These are phyloP conservation scores for Cryptococcus sp. DNA, from an alignment of 1,284 basidiomycete genomes.

Conservation along the genomic window DNA sequence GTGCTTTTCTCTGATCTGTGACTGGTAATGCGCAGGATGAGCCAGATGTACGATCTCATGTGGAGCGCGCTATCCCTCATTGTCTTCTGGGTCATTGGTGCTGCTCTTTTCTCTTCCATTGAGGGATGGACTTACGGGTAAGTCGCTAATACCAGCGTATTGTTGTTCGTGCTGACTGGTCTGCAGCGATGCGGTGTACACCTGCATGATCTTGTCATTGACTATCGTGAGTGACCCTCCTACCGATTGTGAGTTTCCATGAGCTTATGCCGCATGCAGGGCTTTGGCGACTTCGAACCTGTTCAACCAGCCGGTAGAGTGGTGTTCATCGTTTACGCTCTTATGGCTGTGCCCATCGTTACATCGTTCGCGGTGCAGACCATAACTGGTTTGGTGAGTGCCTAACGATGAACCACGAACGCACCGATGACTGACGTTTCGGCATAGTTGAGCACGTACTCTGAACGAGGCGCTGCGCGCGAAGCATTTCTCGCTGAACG, in stretches of 20 bases:
- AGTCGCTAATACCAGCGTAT: slow-evolving; percentile 15
- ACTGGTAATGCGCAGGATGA: slow-evolving; percentile 27
- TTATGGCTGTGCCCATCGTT: slow-evolving; percentile 56
- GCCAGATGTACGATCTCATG: slow-evolving; percentile 48
- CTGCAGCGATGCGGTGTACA: slow-evolving; percentile 36
- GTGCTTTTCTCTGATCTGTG: no score
- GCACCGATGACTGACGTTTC: not conserved
- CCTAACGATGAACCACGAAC: not conserved
- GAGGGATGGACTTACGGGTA: slow-evolving; percentile 52
- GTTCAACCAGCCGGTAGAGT: slow-evolving; percentile 42
- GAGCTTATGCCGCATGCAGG: slow-evolving; percentile 7
- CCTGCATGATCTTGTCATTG: slow-evolving; percentile 46
- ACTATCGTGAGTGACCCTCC: slow-evolving; percentile 35
- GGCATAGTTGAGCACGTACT: slow-evolving; percentile 35
- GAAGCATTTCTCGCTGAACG: slow-evolving; percentile 27
- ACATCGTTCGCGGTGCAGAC: slow-evolving; percentile 56
- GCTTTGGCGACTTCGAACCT: slow-evolving; percentile 51
- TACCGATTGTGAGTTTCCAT: not conserved
- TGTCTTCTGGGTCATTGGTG: slow-evolving; percentile 52
- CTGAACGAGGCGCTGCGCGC: slow-evolving; percentile 21
- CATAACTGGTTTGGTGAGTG: slow-evolving; percentile 50
- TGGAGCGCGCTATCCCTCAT: slow-evolving; percentile 47
- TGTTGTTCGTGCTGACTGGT: not conserved
- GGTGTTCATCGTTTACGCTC: slow-evolving; percentile 53
- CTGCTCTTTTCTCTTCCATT: slow-evolving; percentile 44